A percentile compares a stretch with the other conserved stretches of the same genome.
These are phyloP conservation scores for Diospyros kaki DNA, from an alignment of 148 eudicot genomes.

Conservation along the genomic window DNA sequence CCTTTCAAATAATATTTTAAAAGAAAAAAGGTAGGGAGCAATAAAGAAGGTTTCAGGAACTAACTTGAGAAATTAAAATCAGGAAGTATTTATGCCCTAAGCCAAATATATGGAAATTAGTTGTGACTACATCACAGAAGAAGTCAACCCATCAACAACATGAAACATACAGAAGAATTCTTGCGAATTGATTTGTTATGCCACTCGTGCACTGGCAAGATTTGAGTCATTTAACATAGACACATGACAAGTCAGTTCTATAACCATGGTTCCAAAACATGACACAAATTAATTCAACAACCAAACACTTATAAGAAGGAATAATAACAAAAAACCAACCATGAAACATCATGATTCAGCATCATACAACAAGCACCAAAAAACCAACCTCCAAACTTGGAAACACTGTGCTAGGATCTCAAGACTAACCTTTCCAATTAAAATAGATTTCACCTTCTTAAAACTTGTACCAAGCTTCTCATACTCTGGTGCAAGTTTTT, in stretches of 20 bases:
- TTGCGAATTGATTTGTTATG: neutral
- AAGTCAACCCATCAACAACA: neutral
- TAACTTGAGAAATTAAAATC: neutral
- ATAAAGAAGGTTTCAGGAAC: neutral
- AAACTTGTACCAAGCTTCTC: slow-evolving; percentile 94
- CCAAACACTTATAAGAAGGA: neutral
- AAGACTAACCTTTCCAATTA: slow-evolving; percentile 88
- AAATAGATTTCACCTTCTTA: slow-evolving; percentile 83
- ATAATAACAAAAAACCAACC: neutral
- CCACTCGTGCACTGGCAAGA: too few species aligned
- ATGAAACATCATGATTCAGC: neutral
- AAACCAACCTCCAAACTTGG: neutral
- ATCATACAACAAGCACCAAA: neutral
- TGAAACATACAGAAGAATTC: neutral
- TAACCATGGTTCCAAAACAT: neutral
- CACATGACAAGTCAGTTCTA: neutral
- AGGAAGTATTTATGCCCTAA: too few species aligned
- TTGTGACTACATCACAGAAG: too few species aligned
- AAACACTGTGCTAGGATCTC: neutral
- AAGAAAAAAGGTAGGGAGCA: neutral
- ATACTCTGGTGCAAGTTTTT: slow-evolving; percentile 92
- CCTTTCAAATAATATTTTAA: neutral
- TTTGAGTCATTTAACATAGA: too few species aligned
- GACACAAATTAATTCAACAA: neutral
- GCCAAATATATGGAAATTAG: neutral